These are phyloP conservation scores for Lantana camara DNA, from an alignment of 257 asterid species.

Conservation along the genomic window DNA sequence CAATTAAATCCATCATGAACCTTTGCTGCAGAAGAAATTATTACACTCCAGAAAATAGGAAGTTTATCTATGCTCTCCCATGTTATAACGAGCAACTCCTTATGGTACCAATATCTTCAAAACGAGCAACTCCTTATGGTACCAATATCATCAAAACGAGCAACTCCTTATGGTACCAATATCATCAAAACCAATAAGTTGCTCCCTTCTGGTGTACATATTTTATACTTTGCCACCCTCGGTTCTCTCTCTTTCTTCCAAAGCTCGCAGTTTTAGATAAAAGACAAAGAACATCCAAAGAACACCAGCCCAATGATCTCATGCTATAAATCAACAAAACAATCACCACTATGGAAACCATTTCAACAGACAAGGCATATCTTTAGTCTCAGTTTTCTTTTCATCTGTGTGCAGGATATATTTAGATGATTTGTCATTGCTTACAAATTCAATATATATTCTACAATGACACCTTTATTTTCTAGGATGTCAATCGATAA, in stretches of 20 bases:
- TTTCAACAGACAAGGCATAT: constrained; percentile 12
- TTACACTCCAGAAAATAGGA: constrained; percentile 8
- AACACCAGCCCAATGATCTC: constrained; percentile 19
- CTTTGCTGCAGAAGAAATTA: constrained; percentile 9
- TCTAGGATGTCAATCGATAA: constrained; percentile 1
- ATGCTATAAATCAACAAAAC: constrained; percentile 4
- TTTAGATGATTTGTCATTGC: constrained; percentile 12
- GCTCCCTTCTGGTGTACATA: constrained; percentile 1
- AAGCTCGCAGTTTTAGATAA: constrained; percentile 6
- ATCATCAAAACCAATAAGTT: background rate
- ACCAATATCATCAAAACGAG: background rate
- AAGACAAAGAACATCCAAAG: background rate
- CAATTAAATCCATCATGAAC: constrained; percentile 18
- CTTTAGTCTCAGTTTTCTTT: background rate
- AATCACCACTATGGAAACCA: constrained; percentile 17
- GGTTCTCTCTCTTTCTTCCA: background rate
- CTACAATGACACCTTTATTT: constrained; percentile 5
- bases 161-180: constrained; percentile 1
- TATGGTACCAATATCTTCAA: background rate
- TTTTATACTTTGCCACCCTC: constrained; percentile 6
- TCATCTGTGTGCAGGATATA: background rate
- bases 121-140: too few species aligned
- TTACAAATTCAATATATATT: constrained; percentile 12
- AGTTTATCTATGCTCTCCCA: constrained; percentile 9
- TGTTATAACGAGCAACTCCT: too few species aligned